phyloP scores from a whole-genome alignment of 163 green algal species.

The Chloroidium sp. region DNA sequence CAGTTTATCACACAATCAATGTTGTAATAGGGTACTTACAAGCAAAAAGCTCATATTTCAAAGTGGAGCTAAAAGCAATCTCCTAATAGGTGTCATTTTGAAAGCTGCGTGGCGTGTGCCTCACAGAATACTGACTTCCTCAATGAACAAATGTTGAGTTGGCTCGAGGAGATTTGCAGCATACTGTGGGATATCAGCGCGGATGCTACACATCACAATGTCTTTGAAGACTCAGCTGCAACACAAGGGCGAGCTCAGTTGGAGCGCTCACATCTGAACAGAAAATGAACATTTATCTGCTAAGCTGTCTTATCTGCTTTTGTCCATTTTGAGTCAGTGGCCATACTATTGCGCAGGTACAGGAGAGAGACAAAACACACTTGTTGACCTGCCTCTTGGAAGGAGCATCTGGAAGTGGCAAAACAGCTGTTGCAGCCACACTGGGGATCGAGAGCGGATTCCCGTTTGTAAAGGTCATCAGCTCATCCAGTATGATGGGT shows the following conservation, averaged over 20 bases:
- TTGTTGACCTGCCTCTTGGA: slow-evolving; percentile 75
- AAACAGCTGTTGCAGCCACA: slow-evolving; percentile 88
- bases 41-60: no score
- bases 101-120: no score
- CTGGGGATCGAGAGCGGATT: slow-evolving; percentile 78
- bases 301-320: background rate
- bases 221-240: background rate
- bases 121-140: no score
- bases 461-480: slow-evolving; percentile 89
- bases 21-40: no score
- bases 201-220: background rate
- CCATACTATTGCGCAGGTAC: slow-evolving; percentile 32
- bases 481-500: slow-evolving; percentile 80
- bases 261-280: background rate
- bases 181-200: background rate
- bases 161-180: no score
- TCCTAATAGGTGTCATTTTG: no score
- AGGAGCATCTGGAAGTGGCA: slow-evolving; percentile 71
- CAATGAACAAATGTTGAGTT: no score
- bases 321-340: background rate
- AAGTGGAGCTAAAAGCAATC: no score
- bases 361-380: slow-evolving; percentile 66
- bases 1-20: no score
- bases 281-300: background rate
- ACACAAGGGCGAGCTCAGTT: background rate